Base-by-base conservation (phyloP, 371 early-diverging fungal species). In the Dichotomocladium elegans region DNA sequence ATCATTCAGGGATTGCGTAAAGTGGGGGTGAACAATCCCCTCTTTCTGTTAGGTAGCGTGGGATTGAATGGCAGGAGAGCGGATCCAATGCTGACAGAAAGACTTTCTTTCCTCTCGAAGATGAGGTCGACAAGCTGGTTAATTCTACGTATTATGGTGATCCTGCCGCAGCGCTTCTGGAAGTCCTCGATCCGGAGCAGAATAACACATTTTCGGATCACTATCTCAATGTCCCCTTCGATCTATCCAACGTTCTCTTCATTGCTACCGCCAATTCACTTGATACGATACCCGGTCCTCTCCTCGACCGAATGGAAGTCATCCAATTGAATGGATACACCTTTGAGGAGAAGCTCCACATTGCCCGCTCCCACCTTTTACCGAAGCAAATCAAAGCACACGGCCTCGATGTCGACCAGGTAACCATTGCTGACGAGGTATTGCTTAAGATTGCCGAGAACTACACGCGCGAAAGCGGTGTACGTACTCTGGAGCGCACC, bases 391-490 rank as follows among this genome's bases (percentile, higher is more conserved):
- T 86, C 28, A 55, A 57, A 8, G 63, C 60, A 4, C 91, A 92
- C 61, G 93, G 95, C 0, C 59, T 90, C 9, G 45, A 48, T 9
- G 48, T 58, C 7, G 68, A 63, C 0, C 66, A 84, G 29, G 64
- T 93, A 0, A 47, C 57, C 11, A 60, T 90, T 19, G 51, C 71
- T 2, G 83, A 90, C 55, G 70, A 78, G 5, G 79, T 81, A 0
- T 54, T 93, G 4, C 48, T 79, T 9, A 79, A 82, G 41, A 62
- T 93, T 10, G 85, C 86, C 4, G 83, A 80, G 6, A 78, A 82
- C 4, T 94, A 91, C 68, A 92, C 93, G 26, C 83, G 90, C 25
- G 95, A 94, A 69, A 86, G 90, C 31, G 95, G 95, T 3, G 95
- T 94, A 0, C 81, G 95, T 27, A 78, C 70, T 25, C 61, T 94